phyloP scores from a whole-genome alignment of 2,329 filamentous ascomycete genomes.

The Fonsecaea multimorphosa region DNA sequence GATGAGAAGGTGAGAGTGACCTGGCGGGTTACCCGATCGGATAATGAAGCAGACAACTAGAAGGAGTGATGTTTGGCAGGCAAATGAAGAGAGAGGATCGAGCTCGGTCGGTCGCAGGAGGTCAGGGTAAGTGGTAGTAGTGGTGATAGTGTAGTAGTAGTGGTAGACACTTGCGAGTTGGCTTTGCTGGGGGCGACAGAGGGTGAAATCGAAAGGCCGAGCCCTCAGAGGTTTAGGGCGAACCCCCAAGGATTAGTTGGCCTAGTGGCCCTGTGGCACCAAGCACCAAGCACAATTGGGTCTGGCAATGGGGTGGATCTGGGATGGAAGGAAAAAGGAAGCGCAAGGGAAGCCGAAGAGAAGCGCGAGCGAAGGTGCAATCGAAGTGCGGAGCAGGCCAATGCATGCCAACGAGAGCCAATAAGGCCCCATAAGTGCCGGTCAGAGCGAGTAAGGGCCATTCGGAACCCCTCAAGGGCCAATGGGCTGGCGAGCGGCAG shows the following conservation, averaged over 20 bases:
- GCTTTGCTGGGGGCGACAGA: conserved; percentile 4
- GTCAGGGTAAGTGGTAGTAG: conserved; percentile 9
- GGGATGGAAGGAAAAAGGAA: conserved; percentile 21
- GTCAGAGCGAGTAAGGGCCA: too few species aligned
- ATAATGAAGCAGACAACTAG: background rate
- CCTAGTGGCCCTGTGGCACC: background rate
- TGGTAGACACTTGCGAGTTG: conserved; percentile 1
- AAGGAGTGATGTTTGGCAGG: conserved; percentile 2
- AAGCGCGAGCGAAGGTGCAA: conserved; percentile 16
- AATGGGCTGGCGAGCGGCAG: background rate
- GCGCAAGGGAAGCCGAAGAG: conserved; percentile 21
- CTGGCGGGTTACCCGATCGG: background rate
- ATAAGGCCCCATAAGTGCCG: background rate
- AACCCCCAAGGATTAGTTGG: conserved; percentile 6
- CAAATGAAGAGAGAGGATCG: background rate
- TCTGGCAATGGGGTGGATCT: conserved; percentile 19
- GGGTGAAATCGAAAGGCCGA: conserved; percentile 4
- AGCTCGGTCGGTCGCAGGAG: conserved; percentile 2
- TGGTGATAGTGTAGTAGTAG: background rate
- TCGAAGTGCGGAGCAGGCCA: conserved; percentile 11
- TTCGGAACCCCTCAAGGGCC: background rate
- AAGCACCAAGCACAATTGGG: background rate
- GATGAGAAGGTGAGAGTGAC: conserved; percentile 4
- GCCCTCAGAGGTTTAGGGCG: conserved; percentile 3
- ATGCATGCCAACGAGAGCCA: conserved; percentile 5